Evolutionary conservation across 75 land plant species (phyloP), one percentile per base, ranked within the genome.

Genomic region (Cunninghamia lanceolata): DNA sequence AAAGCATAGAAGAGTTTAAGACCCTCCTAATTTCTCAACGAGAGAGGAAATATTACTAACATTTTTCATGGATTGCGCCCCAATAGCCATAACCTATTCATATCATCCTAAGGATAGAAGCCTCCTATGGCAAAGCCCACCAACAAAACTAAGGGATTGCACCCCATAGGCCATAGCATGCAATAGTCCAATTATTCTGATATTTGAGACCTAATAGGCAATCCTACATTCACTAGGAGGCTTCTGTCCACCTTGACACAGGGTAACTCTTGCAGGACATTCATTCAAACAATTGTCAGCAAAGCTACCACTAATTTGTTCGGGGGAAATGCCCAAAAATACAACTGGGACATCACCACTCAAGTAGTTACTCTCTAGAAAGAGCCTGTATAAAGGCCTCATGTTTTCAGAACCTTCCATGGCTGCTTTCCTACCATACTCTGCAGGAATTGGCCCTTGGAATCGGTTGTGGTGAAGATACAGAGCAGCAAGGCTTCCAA

Each of bases 211-310:
- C 9, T 63, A 63, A 25, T 63, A 63, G 1, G 30, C 68, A 25
- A 71, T 70, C 84, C 83, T 88, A 84, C 97, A 96, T 21, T 86
- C 90, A 30, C 21, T 56, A 0, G 83, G 56, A 35, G 95, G 76
- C 83, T 88, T 93, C 86, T 96, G 97, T 21, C 84, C 90, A 25
- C 90, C 90, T 34, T 84, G 85, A 45, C 90, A 89, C 66, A 89
- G 85, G 25, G 52, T 50, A 9, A 87, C 30, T 28, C 30, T 9
- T 14, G 83, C 42, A 30, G 90, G 90, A 59, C 90, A 89, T 32
- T 73, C 88, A 15, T 84, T 34, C 46, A 89, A 86, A 46, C 90
- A 89, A 54, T 89, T 89, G 17, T 52, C 52, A 70, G 82, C 86
- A 47, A 89, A 85, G 42, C 83, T 87, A 6, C 74, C 89, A 17